These are phyloP conservation scores for Paramarasmius palmivorus DNA, from an alignment of 1,284 basidiomycete species.

Conservation along the genomic window DNA sequence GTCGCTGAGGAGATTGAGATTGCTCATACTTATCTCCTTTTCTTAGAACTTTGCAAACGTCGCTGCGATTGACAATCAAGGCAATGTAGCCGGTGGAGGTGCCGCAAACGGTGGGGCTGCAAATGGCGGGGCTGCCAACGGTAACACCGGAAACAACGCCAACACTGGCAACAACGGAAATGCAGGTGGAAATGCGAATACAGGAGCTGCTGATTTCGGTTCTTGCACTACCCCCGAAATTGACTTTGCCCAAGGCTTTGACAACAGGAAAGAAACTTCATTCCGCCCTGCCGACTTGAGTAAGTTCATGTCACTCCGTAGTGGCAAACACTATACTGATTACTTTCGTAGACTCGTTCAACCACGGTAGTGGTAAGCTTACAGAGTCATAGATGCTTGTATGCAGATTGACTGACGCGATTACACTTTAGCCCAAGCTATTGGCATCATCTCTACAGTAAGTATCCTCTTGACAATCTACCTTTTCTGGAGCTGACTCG, in stretches of 20 bases:
- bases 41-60: slow-evolving; percentile 40
- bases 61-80: slow-evolving; percentile 38
- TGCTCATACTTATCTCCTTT: not conserved
- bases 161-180: slow-evolving; percentile 18
- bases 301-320: slow-evolving; percentile 21
- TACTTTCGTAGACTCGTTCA: slow-evolving; percentile 39
- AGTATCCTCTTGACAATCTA: no score
- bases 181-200: slow-evolving; percentile 18
- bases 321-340: not conserved
- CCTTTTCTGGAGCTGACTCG: no score
- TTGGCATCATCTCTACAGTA: slow-evolving; percentile 45
- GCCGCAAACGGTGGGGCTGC: slow-evolving; percentile 1
- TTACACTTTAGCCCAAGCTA: no score
- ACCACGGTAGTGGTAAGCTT: slow-evolving; percentile 57
- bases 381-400: no score
- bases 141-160: slow-evolving; percentile 15
- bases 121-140: not conserved
- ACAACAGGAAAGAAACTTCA: slow-evolving; percentile 51
- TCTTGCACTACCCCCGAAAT: slow-evolving; percentile 51
- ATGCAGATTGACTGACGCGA: no score
- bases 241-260: slow-evolving; percentile 52
- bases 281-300: slow-evolving; percentile 50
- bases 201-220: slow-evolving; percentile 43
- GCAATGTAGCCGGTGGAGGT: slow-evolving; percentile 21
- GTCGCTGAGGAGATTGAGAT: not conserved